These are phyloP conservation scores for Westerdykella ornata DNA, from an alignment of 2,329 filamentous ascomycete genomes.

Conservation along the genomic window DNA sequence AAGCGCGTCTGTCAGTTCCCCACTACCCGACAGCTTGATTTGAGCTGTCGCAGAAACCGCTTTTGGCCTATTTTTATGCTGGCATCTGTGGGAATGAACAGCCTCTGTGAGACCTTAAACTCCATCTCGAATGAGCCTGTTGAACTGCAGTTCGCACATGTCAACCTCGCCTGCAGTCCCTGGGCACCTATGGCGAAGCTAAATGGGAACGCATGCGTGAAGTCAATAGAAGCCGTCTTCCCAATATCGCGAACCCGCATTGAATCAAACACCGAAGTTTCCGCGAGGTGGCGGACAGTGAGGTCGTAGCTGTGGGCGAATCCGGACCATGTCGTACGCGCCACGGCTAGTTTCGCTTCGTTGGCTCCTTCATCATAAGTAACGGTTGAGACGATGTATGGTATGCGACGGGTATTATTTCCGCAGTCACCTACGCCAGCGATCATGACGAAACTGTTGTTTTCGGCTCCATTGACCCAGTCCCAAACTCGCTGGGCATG, in stretches of 20 bases:
- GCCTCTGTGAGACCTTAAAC: conserved; percentile 13
- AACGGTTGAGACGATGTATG: conserved; percentile 10
- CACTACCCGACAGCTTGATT: conserved; percentile 13
- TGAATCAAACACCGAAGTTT: not conserved
- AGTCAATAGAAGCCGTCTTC: conserved; percentile 12
- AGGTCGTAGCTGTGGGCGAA: conserved; percentile 18
- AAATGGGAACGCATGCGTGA: conserved; percentile 13
- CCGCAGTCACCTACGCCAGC: conserved; percentile 17
- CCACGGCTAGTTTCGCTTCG: conserved; percentile 9
- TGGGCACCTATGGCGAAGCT: conserved; percentile 8
- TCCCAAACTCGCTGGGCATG: conserved; percentile 11
- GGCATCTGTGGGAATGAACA: conserved; percentile 14
- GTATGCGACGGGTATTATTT: conserved; percentile 9
- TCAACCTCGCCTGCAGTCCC: conserved; percentile 7
- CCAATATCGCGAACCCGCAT: conserved; percentile 9
- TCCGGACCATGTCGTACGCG: conserved; percentile 7
- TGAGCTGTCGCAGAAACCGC: conserved; percentile 14
- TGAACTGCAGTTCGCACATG: conserved; percentile 16
- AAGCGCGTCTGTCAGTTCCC: conserved; percentile 7
- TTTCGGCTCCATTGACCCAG: conserved; percentile 19
- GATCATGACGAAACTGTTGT: conserved; percentile 18
- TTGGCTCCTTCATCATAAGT: conserved; percentile 15
- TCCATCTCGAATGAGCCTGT: conserved; percentile 17
- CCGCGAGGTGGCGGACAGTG: conserved; percentile 10
- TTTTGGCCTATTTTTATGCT: conserved; percentile 12